Base-by-base conservation (phyloP, 352 stramenopile species). In the Pythium brassicae region DNA sequence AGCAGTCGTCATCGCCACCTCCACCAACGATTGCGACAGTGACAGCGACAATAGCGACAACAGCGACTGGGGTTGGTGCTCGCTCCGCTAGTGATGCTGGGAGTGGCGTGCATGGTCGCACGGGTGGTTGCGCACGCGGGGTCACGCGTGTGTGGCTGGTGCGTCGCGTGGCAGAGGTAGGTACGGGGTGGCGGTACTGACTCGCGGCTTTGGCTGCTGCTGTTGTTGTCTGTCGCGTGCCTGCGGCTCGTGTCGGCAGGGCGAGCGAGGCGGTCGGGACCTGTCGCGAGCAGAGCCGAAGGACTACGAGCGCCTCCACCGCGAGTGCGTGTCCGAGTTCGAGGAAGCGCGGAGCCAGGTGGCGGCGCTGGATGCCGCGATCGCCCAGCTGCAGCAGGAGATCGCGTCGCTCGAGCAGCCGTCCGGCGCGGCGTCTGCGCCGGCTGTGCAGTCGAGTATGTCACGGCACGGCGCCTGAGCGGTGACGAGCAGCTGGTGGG, bases 381-480 rank as follows among this genome's bases (percentile, higher is more conserved):
- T 62, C 32, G 27, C 47, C 1, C 55, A 37, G 56, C 11, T 62
- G n/a, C 37, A 40, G 1, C 20, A 53, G n/a, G 37, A 62, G 35
- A 62, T 62, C 29, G 39, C 42, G n/a, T 44, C n/a, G 7, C 19
- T 62, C 20, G 56, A 62, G 56, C n/a, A 37, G 17, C 22, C 51
- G 23, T 25, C 50, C 15, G 25, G n/a, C n/a, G n/a, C n/a, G n/a
- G n/a, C n/a, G n/a, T n/a, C 44, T 14, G 6, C 42, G 12, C 15
- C 25, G 2, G 25, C 19, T 9, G 26, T 58, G 4, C 22, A 22
- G 23, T 47, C 34, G 4, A 53, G 54, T 15, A 20, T 4, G n/a
- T 54, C 45, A 53, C 23, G 22, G 40, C 20, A 12, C 5, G 20
- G n/a, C 5, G 12, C 12, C 11, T 47, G 32, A 37, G 32, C 32